A percentile compares a stretch with the other conserved stretches of the same genome.
Conservation (phyloP, 225 moss, liverwort and hornwort species). For the Thuidium tamariscinum region DNA sequence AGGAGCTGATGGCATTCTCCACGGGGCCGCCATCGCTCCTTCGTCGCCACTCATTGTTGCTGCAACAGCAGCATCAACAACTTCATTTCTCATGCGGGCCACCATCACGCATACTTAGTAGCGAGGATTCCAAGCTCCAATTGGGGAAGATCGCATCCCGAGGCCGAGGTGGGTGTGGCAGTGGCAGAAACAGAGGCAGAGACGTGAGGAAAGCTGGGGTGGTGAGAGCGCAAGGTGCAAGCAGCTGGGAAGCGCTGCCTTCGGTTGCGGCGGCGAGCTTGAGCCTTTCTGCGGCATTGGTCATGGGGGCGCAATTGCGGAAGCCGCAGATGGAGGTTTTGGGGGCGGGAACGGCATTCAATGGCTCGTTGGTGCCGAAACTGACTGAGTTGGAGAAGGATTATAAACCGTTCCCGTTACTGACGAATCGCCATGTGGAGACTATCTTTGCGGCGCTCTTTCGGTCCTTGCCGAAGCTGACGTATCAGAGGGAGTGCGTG, state of each 20-base stretch:
- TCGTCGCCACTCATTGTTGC: neutral
- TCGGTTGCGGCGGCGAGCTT: conserved; percentile 10
- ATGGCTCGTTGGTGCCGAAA: conserved; percentile 15
- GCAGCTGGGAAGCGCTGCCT: neutral
- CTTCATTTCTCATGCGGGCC: neutral
- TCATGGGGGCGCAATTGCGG: conserved; percentile 1
- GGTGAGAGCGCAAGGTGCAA: neutral
- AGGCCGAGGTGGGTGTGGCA: neutral
- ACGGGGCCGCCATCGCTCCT: neutral
- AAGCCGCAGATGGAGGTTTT: conserved; percentile 37
- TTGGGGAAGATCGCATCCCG: neutral
- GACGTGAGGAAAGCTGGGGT: neutral
- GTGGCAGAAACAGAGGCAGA: neutral
- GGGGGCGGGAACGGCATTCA: conserved; percentile 20
- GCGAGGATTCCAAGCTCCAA: neutral
- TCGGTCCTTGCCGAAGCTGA: conserved; percentile 54
- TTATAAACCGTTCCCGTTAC: conserved; percentile 46
- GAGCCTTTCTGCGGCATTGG: neutral
- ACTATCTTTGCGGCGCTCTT: conserved; percentile 80
- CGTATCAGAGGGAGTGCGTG: conserved; percentile 63
- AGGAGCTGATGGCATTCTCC: conserved; percentile 2
- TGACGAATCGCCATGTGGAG: conserved; percentile 77
- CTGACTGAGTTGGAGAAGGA: conserved; percentile 42
- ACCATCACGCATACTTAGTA: neutral
- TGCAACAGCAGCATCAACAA: neutral